Percentiles rank a stretch among this genome's conserved stretches.
These are phyloP conservation scores for Rhododendron kiyosumense DNA, from an alignment of 148 eudicot species.

Conservation along the genomic window DNA sequence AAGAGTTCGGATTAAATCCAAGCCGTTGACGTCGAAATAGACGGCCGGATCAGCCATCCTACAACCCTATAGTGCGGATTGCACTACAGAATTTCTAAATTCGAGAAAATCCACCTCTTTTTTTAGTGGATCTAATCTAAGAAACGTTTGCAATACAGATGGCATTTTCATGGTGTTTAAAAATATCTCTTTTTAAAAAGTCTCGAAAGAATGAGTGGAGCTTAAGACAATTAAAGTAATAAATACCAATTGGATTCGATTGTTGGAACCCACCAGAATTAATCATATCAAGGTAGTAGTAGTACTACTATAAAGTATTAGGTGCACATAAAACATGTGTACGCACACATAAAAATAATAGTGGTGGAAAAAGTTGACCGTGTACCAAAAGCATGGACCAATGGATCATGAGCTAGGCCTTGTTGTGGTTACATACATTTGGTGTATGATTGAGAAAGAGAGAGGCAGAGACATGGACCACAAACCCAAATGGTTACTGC, in stretches of 20 bases:
- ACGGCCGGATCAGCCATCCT: too few relatives aligned
- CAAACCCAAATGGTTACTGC: not conserved
- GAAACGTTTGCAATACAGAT: not conserved
- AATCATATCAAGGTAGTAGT: not conserved
- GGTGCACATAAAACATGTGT: not conserved
- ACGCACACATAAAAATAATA: not conserved
- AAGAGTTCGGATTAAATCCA: too few relatives aligned
- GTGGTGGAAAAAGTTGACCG: not conserved
- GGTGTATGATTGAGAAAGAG: not conserved
- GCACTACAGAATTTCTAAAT: too few relatives aligned
- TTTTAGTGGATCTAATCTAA: not conserved
- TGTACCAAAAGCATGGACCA: not conserved
- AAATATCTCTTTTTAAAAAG: not conserved
- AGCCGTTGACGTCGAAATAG: too few relatives aligned
- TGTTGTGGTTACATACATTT: not conserved
- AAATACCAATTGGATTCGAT: not conserved
- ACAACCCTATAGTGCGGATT: too few relatives aligned
- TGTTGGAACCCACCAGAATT: not conserved
- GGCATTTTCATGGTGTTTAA: not conserved
- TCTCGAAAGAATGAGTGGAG: not conserved
- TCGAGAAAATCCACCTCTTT: too few relatives aligned
- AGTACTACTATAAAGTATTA: not conserved
- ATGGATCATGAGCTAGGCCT: not conserved
- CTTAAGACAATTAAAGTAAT: not conserved
- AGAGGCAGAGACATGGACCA: not conserved